Evolutionary conservation across 1,284 basidiomycete species (phyloP).

Genomic region (Sporisorium sorghi): DNA sequence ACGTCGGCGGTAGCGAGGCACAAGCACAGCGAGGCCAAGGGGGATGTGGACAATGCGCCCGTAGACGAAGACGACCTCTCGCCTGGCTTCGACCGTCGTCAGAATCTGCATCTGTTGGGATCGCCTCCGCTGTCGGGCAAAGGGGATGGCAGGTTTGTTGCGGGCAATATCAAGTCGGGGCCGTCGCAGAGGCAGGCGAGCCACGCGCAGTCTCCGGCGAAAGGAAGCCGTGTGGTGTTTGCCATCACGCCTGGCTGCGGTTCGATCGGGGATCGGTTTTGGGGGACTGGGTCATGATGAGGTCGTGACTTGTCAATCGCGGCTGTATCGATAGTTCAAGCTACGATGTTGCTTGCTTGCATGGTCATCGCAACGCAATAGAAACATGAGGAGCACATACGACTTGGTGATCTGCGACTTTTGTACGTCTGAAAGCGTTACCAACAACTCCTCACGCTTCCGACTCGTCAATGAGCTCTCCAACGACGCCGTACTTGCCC

Average conservation of each 20-base stretch:
- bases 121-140: conserved; percentile 29
- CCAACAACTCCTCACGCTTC: conserved; percentile 22
- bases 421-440: too few relatives aligned
- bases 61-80: conserved; percentile 45
- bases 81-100: conserved; percentile 20
- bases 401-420: background rate
- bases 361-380: conserved; percentile 5
- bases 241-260: conserved; percentile 66
- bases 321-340: background rate
- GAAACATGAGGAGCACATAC: background rate
- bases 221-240: conserved; percentile 55
- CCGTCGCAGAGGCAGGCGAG: conserved; percentile 14
- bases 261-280: conserved; percentile 66
- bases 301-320: too few relatives aligned
- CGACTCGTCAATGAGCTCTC: conserved; percentile 64
- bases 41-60: conserved; percentile 13
- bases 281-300: conserved; percentile 53
- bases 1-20: conserved; percentile 9
- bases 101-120: conserved; percentile 28
- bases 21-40: conserved; percentile 7
- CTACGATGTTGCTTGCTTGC: background rate
- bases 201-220: conserved; percentile 17
- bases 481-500: conserved; percentile 65
- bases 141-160: conserved; percentile 20
- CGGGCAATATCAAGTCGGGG: background rate